Conservation (phyloP, 768 basidiomycete genomes). For the Xerocomellus chrysenteron region DNA sequence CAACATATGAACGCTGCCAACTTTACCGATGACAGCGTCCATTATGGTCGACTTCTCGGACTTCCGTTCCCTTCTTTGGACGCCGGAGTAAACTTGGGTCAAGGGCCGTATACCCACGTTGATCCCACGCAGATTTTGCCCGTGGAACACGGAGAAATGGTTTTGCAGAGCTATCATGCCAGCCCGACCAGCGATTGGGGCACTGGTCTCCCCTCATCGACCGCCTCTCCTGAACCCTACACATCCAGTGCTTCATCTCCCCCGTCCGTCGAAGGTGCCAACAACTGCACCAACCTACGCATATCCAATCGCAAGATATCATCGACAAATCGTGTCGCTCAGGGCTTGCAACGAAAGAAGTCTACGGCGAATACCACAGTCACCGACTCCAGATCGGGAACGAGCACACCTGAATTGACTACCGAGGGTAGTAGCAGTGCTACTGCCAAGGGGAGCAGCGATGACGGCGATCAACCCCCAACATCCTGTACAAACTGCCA, state of each 20-base stretch:
- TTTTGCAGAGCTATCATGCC: slow-evolving; percentile 57
- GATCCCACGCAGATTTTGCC: slow-evolving; percentile 87
- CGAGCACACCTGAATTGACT: slow-evolving; percentile 65
- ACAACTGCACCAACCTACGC: slow-evolving; percentile 29
- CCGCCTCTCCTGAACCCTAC: slow-evolving; percentile 75
- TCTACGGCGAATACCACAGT: slow-evolving; percentile 28
- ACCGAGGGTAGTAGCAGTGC: slow-evolving; percentile 30
- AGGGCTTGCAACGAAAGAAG: slow-evolving; percentile 57
- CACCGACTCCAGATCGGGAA: slow-evolving; percentile 48
- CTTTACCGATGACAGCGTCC: slow-evolving; percentile 57
- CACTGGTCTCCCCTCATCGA: slow-evolving; percentile 66
- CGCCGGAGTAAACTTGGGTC: slow-evolving; percentile 36
- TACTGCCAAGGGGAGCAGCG: slow-evolving; percentile 44
- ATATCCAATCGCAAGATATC: slow-evolving; percentile 57
- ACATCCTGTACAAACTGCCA: slow-evolving; percentile 94
- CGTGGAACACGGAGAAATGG: slow-evolving; percentile 40
- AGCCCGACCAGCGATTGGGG: slow-evolving; percentile 87
- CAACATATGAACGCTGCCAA: slow-evolving; percentile 53
- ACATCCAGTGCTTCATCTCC: slow-evolving; percentile 72
- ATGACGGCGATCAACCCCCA: slow-evolving; percentile 68
- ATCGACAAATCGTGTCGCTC: slow-evolving; percentile 58
- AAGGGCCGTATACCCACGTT: slow-evolving; percentile 71
- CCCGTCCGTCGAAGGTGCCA: slow-evolving; percentile 57
- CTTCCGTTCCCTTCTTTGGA: slow-evolving; percentile 61
- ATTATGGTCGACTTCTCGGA: slow-evolving; percentile 64